These are phyloP conservation scores for Nakazawaea holstii DNA, from an alignment of 805 yeast genomes.

Conservation along the genomic window DNA sequence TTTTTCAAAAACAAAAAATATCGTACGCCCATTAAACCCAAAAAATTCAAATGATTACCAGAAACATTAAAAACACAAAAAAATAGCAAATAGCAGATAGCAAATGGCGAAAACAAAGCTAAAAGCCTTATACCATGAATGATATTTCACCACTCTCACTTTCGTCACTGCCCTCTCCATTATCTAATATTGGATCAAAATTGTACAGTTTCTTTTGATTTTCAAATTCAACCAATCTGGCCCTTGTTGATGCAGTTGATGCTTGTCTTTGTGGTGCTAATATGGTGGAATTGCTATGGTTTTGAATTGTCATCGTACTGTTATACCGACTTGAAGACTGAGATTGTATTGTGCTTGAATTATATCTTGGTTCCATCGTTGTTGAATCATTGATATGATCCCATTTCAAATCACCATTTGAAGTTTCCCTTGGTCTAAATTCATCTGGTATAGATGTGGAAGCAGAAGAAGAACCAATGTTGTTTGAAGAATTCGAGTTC, in stretches of 20 bases:
- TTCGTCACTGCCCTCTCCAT: constrained; percentile 24
- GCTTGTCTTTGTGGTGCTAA: constrained; percentile 6
- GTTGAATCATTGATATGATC: constrained; percentile 9
- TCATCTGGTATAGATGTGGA: constrained; percentile 19
- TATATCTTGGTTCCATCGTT: neutral
- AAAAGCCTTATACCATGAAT: constrained; percentile 1
- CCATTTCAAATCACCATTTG: constrained; percentile 28
- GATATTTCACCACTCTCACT: constrained; percentile 25
- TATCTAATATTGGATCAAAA: constrained; percentile 18
- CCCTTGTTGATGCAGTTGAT: constrained; percentile 14
- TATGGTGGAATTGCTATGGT: constrained; percentile 6
- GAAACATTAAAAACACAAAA: neutral
- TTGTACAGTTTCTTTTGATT: constrained; percentile 26
- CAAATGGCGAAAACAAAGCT: neutral
- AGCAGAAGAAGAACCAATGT: neutral
- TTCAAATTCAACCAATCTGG: constrained; percentile 30
- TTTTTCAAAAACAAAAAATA: neutral
- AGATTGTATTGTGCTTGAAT: neutral
- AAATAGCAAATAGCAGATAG: neutral
- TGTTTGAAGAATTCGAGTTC: constrained; percentile 6
- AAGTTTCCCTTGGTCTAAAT: constrained; percentile 20
- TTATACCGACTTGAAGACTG: constrained; percentile 3
- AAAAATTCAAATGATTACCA: neutral
- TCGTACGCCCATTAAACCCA: neutral
- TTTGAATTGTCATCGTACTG: constrained; percentile 5